Evolutionary conservation across 345 rosid species (phyloP).

Genomic region (Theobroma cacao): DNA sequence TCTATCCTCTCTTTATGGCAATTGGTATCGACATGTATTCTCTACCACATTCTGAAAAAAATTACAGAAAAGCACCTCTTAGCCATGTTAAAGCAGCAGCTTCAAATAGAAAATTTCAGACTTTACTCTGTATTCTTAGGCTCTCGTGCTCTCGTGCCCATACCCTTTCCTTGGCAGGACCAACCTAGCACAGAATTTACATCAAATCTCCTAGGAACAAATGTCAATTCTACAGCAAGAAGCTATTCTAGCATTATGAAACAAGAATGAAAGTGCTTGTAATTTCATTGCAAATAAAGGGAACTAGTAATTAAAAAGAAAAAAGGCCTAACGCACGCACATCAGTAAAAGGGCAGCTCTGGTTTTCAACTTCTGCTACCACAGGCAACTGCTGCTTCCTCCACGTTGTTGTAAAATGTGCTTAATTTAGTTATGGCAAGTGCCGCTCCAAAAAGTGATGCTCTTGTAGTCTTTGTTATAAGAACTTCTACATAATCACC

Average conservation of each 20-base stretch:
- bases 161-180: neutral
- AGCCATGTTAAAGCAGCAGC: neutral
- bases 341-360: neutral
- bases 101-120: neutral
- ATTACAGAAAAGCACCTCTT: neutral
- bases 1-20: neutral
- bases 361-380: constrained; percentile 36
- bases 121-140: neutral
- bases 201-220: neutral
- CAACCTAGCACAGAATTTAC: constrained; percentile 1
- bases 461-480: constrained; percentile 61
- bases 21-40: neutral
- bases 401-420: constrained; percentile 39
- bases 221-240: neutral
- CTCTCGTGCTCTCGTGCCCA: neutral
- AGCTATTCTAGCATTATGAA: constrained; percentile 1
- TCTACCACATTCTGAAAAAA: neutral
- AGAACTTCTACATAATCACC: constrained; percentile 84
- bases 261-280: neutral
- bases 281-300: neutral
- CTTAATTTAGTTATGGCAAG: constrained; percentile 69
- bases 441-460: constrained; percentile 78
- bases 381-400: constrained; percentile 46
- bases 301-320: neutral
- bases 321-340: neutral